phyloP scores from a whole-genome alignment of 352 stramenopile genomes.

The Phytophthora agathidicida region DNA sequence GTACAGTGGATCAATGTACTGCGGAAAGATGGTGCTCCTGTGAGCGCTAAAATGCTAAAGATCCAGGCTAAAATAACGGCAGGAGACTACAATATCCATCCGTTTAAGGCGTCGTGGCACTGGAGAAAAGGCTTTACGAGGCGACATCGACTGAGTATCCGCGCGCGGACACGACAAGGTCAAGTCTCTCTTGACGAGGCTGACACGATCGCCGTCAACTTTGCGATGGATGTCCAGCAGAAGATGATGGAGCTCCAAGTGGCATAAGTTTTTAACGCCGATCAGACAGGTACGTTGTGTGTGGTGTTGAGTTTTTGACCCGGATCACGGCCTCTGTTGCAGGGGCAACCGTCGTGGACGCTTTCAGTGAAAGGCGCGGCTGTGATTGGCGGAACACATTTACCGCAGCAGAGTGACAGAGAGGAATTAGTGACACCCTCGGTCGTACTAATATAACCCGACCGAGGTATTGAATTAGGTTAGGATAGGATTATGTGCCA shows the following conservation, averaged over 20 bases:
- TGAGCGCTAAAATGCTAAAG: not conserved
- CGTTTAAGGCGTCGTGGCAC: not conserved
- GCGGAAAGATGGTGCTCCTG: not conserved
- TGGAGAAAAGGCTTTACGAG: not conserved
- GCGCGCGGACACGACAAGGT: not conserved
- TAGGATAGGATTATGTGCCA: no score
- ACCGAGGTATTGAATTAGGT: no score
- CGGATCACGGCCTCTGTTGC: no score
- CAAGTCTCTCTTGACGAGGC: not conserved
- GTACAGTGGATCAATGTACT: not conserved
- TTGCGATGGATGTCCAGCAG: not conserved
- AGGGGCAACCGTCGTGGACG: no score
- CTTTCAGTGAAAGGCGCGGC: no score
- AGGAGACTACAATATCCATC: not conserved
- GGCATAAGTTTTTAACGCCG: not conserved
- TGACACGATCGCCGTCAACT: not conserved
- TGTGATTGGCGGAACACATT: no score
- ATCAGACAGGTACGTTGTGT: slow-evolving; percentile 9
- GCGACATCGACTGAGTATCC: slow-evolving; percentile 2
- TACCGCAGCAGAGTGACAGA: no score
- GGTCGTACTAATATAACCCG: no score
- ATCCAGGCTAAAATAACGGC: not conserved
- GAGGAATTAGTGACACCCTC: no score
- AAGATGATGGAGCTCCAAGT: slow-evolving; percentile 1
- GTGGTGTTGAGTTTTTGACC: no score